Base-by-base conservation (phyloP, 2,329 filamentous ascomycete genomes). In the Beauveria brongniartii region DNA sequence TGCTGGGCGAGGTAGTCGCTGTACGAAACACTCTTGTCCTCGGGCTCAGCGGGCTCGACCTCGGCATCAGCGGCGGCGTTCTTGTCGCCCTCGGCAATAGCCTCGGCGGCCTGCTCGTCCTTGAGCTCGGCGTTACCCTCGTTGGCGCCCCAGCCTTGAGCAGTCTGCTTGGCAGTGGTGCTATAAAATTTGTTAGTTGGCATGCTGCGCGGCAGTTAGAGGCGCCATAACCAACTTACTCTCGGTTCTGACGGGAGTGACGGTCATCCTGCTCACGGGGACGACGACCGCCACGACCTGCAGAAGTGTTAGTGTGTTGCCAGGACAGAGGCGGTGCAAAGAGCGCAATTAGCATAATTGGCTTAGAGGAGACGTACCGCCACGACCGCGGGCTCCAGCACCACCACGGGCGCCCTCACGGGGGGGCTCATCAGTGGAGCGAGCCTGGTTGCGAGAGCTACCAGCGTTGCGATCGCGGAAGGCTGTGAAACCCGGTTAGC, bases 11-110 rank as follows among this genome's bases (percentile, higher is more conserved):
- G 85, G 82, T 96, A 99, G 68, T 94, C 90, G 71, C 84, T 80
- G 79, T 92, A 96, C 60, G 92, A 94, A 80, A 96, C 88, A 80
- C 83, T 85, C 85, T 94, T 95, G 77, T 95, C 90, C 78, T 92
- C 88, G 55, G 85, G 81, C 78, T 91, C 86, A 64, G 80, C 79
- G 61, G 78, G 75, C 69, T 76, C 76, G 66, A 77, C 77, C 58
- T 68, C 70, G 51, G 74, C 70, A 47, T 75, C 77, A 65, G 80
- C 84, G 68, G 81, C 83, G 47, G 74, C 75, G 56, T 89, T 91
- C 79, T 91, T 84, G 73, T 97, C 93, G 66, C 82, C 80, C 78
- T 91, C 84, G 68, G 94, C 94, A 69, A 97, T 95, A 69, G 85
- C 88, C 75, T 95, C 92, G 69, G 89, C 94, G 69, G 89, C 91